Percentiles rank a stretch among this genome's conserved stretches.
Evolutionary conservation across 1,284 basidiomycete genomes (phyloP).

Genomic region (Stygiomarasmius scandens): DNA sequence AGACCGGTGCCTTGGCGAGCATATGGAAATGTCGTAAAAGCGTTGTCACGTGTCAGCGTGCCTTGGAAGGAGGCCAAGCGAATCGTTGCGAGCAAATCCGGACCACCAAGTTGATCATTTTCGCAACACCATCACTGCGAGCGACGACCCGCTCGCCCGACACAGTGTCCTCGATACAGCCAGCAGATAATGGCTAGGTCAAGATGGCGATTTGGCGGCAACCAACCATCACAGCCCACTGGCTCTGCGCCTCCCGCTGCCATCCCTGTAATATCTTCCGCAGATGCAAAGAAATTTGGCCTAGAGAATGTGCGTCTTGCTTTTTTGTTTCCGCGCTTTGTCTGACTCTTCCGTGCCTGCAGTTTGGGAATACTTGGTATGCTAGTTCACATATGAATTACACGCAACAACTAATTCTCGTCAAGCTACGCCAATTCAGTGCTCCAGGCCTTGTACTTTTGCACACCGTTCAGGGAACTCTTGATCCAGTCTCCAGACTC

Average conservation of each 20-base stretch:
- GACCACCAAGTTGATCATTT: neutral
- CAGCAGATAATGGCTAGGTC: constrained; percentile 43
- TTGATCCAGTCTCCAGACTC: constrained; percentile 44
- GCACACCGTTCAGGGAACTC: constrained; percentile 50
- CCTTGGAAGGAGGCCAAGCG: neutral
- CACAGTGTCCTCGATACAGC: constrained; percentile 3
- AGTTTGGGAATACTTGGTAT: constrained; percentile 37
- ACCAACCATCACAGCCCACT: constrained; percentile 10
- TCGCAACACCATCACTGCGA: constrained; percentile 3
- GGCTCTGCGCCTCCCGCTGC: constrained; percentile 24
- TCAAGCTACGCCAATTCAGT: constrained; percentile 96
- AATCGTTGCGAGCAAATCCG: too few relatives aligned
- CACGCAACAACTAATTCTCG: constrained; percentile 2
- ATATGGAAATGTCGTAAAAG: neutral
- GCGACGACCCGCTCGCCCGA: constrained; percentile 6
- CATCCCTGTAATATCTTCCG: constrained; percentile 44
- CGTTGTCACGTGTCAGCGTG: too few relatives aligned
- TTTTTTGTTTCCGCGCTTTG: constrained; percentile 31
- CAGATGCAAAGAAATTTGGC: constrained; percentile 84
- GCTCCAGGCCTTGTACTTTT: constrained; percentile 88
- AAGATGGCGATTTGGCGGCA: constrained; percentile 37
- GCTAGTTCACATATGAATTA: neutral
- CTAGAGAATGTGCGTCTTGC: constrained; percentile 82
- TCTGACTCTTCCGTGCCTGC: neutral
- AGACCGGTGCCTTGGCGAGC: neutral